Evolutionary conservation across 192 early-diverging fungal species (phyloP).

Genomic region (Paraglomus occultum): DNA sequence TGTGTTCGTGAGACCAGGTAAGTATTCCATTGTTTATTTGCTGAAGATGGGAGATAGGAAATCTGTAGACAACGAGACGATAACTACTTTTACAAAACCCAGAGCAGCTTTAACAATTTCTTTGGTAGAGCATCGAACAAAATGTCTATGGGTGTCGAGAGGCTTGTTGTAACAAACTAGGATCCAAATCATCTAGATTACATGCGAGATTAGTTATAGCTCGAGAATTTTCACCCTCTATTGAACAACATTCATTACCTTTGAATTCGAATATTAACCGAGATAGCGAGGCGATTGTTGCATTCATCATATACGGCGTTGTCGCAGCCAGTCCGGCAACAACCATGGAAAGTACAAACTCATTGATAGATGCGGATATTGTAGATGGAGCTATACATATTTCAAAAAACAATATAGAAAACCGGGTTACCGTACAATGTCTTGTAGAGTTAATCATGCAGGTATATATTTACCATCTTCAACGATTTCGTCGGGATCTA

Average conservation of each 20-base stretch:
- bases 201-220: conserved; percentile 19
- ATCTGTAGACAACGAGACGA: conserved; percentile 72
- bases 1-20: conserved; percentile 82
- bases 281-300: conserved; percentile 79
- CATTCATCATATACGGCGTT: conserved; percentile 89
- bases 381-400: conserved; percentile 22
- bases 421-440: not conserved
- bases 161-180: conserved; percentile 69
- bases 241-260: conserved; percentile 17
- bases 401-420: conserved; percentile 16
- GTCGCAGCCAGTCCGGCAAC: conserved; percentile 91
- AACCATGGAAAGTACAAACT: conserved; percentile 88
- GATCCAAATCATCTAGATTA: conserved; percentile 49
- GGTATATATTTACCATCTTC: conserved; percentile 41
- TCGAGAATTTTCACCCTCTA: no score
- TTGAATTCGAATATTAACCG: conserved; percentile 94
- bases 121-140: conserved; percentile 76
- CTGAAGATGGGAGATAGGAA: conserved; percentile 67
- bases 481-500: conserved; percentile 35
- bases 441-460: conserved; percentile 3
- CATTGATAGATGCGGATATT: conserved; percentile 57
- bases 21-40: conserved; percentile 74
- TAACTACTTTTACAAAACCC: conserved; percentile 91
- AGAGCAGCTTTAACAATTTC: conserved; percentile 91
- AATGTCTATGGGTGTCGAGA: conserved; percentile 75